These are phyloP conservation scores for Malassezia japonica DNA, from an alignment of 1,284 basidiomycete species.

Conservation along the genomic window DNA sequence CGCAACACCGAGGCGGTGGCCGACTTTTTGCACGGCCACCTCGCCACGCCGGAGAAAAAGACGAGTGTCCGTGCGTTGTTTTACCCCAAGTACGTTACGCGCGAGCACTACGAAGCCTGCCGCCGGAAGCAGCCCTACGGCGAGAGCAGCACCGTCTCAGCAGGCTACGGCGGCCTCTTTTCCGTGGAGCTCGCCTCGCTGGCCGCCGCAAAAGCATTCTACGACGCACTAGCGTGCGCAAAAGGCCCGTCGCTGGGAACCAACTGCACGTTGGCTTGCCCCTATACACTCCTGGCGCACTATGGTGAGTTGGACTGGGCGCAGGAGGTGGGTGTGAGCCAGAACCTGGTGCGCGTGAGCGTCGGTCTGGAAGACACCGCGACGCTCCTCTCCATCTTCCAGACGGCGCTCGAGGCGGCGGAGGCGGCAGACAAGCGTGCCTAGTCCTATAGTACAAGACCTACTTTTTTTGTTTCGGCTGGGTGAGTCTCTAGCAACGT, in stretches of 20 bases:
- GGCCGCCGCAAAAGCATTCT: slow-evolving; percentile 69
- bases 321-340: slow-evolving; percentile 71
- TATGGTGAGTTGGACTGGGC: slow-evolving; percentile 89
- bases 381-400: slow-evolving; percentile 59
- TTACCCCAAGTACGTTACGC: slow-evolving; percentile 77
- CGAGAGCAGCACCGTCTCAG: slow-evolving; percentile 1
- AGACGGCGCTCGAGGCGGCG: slow-evolving; percentile 61
- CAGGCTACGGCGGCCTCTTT: slow-evolving; percentile 82
- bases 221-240: slow-evolving; percentile 68
- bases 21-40: slow-evolving; percentile 56
- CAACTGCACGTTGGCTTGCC: slow-evolving; percentile 87
- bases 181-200: slow-evolving; percentile 71
- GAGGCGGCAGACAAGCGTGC: slow-evolving; percentile 27
- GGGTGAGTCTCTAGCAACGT: slow-evolving; percentile 1
- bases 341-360: slow-evolving; percentile 72
- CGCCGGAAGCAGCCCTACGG: slow-evolving; percentile 50
- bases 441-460: neutral
- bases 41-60: slow-evolving; percentile 30
- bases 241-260: slow-evolving; percentile 93
- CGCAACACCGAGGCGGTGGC: slow-evolving; percentile 72
- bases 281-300: slow-evolving; percentile 88
- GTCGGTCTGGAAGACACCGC: slow-evolving; percentile 77
- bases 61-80: slow-evolving; percentile 69
- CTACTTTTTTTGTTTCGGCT: slow-evolving; percentile 12
- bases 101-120: slow-evolving; percentile 64